Percentiles rank a stretch among this genome's conserved stretches.
phyloP scores from a whole-genome alignment of 2,329 filamentous ascomycete species.

The Fusarium miscanthi region DNA sequence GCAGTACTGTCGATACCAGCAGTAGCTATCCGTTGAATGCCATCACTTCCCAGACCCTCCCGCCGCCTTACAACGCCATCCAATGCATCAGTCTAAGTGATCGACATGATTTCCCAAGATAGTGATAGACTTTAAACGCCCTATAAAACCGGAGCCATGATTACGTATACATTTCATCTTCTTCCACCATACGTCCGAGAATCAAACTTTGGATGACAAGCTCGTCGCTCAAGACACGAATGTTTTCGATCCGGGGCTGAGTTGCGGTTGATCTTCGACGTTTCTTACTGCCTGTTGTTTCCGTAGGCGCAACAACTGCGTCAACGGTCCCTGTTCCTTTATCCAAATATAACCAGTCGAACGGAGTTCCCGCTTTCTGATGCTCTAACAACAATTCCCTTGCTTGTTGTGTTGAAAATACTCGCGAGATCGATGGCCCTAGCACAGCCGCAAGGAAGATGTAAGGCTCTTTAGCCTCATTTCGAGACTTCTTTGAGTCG shows the following conservation, averaged over 20 bases:
- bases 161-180: conserved; percentile 56
- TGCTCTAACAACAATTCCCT: conserved; percentile 65
- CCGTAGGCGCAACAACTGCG: conserved; percentile 55
- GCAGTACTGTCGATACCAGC: neutral
- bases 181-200: conserved; percentile 79
- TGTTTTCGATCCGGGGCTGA: conserved; percentile 56
- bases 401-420: conserved; percentile 73
- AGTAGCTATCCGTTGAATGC: neutral
- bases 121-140: conserved; percentile 35
- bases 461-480: conserved; percentile 75
- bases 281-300: conserved; percentile 52
- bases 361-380: conserved; percentile 60
- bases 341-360: conserved; percentile 85
- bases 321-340: conserved; percentile 67
- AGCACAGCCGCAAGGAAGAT: conserved; percentile 83
- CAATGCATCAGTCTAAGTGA: conserved; percentile 19
- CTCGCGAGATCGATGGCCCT: conserved; percentile 76
- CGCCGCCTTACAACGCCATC: conserved; percentile 29
- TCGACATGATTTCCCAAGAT: conserved; percentile 17
- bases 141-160: neutral
- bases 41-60: conserved; percentile 1
- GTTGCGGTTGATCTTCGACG: conserved; percentile 50
- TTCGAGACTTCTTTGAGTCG: conserved; percentile 64
- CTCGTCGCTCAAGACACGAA: conserved; percentile 83
- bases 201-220: conserved; percentile 94